Conservation (phyloP, 148 eudicot species). For the Silene latifolia region DNA sequence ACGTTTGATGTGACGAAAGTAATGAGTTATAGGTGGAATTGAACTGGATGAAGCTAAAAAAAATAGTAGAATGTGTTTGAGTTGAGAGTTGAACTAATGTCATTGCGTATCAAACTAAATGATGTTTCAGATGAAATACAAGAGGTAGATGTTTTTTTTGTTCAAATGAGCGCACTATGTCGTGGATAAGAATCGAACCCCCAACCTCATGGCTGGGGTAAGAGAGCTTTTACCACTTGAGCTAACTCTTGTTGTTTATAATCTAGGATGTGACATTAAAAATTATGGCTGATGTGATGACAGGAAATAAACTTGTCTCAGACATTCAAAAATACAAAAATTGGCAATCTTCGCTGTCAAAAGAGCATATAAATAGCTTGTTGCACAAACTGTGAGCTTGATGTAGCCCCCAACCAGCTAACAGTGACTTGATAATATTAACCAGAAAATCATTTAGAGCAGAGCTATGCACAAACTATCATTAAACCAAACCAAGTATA, state of each 20-base stretch:
- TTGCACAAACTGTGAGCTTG: neutral
- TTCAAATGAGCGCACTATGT: too few relatives aligned
- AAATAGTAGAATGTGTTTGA: neutral
- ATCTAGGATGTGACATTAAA: neutral
- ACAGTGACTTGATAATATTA: neutral
- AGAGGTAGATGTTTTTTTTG: too few relatives aligned
- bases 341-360: neutral
- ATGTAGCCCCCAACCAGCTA: neutral
- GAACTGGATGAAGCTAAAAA: neutral
- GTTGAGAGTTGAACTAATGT: neutral
- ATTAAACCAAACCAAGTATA: conserved; percentile 14
- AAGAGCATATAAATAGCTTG: neutral
- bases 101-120: neutral
- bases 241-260: too few relatives aligned
- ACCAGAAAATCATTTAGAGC: neutral
- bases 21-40: neutral
- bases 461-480: conserved; percentile 4
- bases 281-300: too few relatives aligned
- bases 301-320: too few relatives aligned
- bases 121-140: neutral
- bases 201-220: too few relatives aligned
- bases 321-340: too few relatives aligned
- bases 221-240: too few relatives aligned
- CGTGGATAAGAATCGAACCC: too few relatives aligned
- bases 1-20: neutral